A percentile compares a stretch with the other conserved stretches of the same genome.
phyloP scores from a whole-genome alignment of 768 basidiomycete genomes.

The Infundibulicybe gibba region DNA sequence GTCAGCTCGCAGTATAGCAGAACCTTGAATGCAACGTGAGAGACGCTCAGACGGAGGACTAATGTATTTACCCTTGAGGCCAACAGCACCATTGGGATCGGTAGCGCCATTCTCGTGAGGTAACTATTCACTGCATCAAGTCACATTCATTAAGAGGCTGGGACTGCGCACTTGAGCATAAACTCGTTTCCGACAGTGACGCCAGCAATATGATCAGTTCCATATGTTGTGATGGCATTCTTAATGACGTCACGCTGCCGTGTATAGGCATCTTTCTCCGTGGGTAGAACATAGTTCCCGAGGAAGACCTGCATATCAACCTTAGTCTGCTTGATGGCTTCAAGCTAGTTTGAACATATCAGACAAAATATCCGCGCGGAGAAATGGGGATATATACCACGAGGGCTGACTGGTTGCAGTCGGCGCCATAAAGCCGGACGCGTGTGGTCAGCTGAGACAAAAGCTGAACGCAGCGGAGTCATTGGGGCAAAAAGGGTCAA shows the following conservation, averaged over 20 bases:
- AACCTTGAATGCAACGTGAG: constrained; percentile 35
- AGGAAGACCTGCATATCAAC: constrained; percentile 80
- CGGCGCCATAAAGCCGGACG: constrained; percentile 81
- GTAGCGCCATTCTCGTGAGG: constrained; percentile 40
- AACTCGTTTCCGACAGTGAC: constrained; percentile 92
- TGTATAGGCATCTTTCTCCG: constrained; percentile 60
- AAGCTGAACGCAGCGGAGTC: constrained; percentile 41
- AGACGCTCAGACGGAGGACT: neutral
- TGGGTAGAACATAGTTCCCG: constrained; percentile 61
- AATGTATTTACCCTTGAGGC: constrained; percentile 30
- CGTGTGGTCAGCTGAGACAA: constrained; percentile 82
- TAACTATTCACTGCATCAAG: constrained; percentile 40
- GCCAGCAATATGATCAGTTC: constrained; percentile 71
- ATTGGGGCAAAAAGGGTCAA: neutral
- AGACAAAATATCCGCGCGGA: neutral
- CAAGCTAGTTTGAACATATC: constrained; percentile 43
- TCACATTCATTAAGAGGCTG: neutral
- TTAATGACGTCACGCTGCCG: constrained; percentile 67
- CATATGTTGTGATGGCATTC: constrained; percentile 72
- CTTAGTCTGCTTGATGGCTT: constrained; percentile 87
- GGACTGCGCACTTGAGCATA: constrained; percentile 59
- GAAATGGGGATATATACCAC: constrained; percentile 43
- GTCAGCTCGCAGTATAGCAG: constrained; percentile 51
- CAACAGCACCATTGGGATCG: constrained; percentile 58
- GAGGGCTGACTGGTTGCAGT: constrained; percentile 79